These are phyloP conservation scores for Dicorynia guianensis DNA, from an alignment of 306 rosid genomes.

Conservation along the genomic window DNA sequence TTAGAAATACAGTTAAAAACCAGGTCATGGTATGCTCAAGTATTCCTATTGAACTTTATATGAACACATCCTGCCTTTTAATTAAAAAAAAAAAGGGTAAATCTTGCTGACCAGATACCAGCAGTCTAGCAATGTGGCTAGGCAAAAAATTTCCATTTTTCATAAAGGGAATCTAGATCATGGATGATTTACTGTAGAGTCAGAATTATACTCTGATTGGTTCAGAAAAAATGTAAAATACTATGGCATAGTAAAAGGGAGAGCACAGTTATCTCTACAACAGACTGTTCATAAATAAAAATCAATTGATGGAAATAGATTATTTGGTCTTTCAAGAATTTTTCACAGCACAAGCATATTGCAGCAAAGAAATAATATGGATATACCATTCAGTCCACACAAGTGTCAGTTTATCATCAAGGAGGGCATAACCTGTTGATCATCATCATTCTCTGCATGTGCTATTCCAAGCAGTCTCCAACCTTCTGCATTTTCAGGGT, in stretches of 20 bases:
- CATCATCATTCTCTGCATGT: slow-evolving; percentile 99
- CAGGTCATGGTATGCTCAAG: not conserved
- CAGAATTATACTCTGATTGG: slow-evolving; percentile 6
- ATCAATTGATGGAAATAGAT: slow-evolving; percentile 1
- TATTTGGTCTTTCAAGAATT: slow-evolving; percentile 15
- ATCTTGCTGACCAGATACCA: too few species aligned
- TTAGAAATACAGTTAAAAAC: slow-evolving; percentile 1
- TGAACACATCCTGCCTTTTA: slow-evolving; percentile 27
- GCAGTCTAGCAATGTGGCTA: too few species aligned
- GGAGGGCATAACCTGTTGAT: slow-evolving; percentile 76
- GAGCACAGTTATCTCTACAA: not conserved
- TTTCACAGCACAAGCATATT: slow-evolving; percentile 14
- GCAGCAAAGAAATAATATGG: not conserved
- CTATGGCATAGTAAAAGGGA: slow-evolving; percentile 21
- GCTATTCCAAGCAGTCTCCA: slow-evolving; percentile 99
- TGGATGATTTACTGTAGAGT: slow-evolving; percentile 6
- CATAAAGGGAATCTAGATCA: slow-evolving; percentile 27
- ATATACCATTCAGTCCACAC: slow-evolving; percentile 12
- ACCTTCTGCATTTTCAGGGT: slow-evolving; percentile 94
- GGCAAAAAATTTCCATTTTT: not conserved
- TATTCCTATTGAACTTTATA: slow-evolving; percentile 18
- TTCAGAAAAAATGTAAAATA: slow-evolving; percentile 21
- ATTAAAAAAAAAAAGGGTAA: too few species aligned
- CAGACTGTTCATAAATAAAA: slow-evolving; percentile 8
- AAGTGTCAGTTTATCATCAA: slow-evolving; percentile 39